phyloP scores from a whole-genome alignment of 2,329 filamentous ascomycete genomes.

The Talaromyces piceae region DNA sequence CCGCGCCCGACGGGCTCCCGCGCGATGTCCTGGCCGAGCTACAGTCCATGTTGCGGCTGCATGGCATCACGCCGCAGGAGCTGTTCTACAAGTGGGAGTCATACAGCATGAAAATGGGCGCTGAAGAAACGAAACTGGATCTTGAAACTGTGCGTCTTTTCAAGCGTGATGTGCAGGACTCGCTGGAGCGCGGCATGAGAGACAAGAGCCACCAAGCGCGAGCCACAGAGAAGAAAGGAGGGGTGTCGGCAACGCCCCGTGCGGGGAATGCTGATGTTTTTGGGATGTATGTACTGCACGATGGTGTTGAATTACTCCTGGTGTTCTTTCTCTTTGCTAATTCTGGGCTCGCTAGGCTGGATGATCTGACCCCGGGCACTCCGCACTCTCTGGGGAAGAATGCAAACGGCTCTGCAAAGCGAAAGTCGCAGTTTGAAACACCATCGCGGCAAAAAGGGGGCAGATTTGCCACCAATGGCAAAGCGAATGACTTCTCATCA shows the following conservation, averaged over 20 bases:
- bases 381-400: conserved; percentile 26
- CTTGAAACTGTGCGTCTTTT: conserved; percentile 67
- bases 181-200: conserved; percentile 68
- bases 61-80: conserved; percentile 74
- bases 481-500: conserved; percentile 40
- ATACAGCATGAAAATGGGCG: conserved; percentile 89
- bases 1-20: conserved; percentile 53
- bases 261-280: conserved; percentile 63
- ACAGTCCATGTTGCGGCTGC: conserved; percentile 75
- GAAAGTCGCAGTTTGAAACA: conserved; percentile 45
- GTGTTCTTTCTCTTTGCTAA: conserved; percentile 9
- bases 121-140: conserved; percentile 65
- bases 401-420: conserved; percentile 42
- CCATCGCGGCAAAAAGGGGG: conserved; percentile 36
- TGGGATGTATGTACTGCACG: conserved; percentile 56
- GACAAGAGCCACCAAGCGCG: conserved; percentile 54
- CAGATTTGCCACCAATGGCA: conserved; percentile 42
- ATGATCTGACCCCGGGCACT: conserved; percentile 62
- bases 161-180: conserved; percentile 80
- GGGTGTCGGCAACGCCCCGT: conserved; percentile 52
- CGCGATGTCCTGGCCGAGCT: conserved; percentile 74
- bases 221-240: conserved; percentile 55
- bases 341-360: conserved; percentile 43
- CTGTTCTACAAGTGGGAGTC: conserved; percentile 99
- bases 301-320: neutral